phyloP scores from a whole-genome alignment of 2,329 filamentous ascomycete species.

The Cladobotryum protrusum region DNA sequence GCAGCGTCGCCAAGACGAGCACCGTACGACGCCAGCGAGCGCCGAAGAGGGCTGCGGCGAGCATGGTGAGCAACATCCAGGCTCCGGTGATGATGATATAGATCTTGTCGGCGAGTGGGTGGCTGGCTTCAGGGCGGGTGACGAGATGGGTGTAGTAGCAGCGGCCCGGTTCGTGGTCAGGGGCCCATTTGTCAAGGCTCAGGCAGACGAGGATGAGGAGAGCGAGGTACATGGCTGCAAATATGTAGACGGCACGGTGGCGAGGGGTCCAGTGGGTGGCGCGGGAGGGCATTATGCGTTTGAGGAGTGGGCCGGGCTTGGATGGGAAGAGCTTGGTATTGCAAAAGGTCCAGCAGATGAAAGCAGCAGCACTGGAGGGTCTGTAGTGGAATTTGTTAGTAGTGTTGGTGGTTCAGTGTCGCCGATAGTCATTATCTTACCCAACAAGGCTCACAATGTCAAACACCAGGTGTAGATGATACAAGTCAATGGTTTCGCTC shows the following conservation, averaged over 20 bases:
- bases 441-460: conserved; percentile 28
- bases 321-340: conserved; percentile 13
- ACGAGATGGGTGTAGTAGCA: conserved; percentile 21
- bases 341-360: conserved; percentile 27
- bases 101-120: conserved; percentile 21
- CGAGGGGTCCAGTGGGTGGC: conserved; percentile 14
- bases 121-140: conserved; percentile 13
- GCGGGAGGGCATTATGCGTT: background rate
- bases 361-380: conserved; percentile 21
- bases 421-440: no score
- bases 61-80: conserved; percentile 18
- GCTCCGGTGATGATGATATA: conserved; percentile 18
- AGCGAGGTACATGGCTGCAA: conserved; percentile 21
- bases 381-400: background rate
- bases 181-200: conserved; percentile 21
- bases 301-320: background rate
- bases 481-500: conserved; percentile 21
- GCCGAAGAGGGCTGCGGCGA: conserved; percentile 14
- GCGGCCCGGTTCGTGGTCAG: conserved; percentile 17
- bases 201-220: conserved; percentile 23
- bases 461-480: conserved; percentile 27
- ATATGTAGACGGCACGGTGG: conserved; percentile 23
- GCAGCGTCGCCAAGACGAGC: conserved; percentile 20
- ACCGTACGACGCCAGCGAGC: conserved; percentile 16
- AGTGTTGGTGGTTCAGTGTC: background rate